Evolutionary conservation across 805 yeast species (phyloP), one percentile per base, ranked within the genome.

Genomic region (Candida adriatica): DNA sequence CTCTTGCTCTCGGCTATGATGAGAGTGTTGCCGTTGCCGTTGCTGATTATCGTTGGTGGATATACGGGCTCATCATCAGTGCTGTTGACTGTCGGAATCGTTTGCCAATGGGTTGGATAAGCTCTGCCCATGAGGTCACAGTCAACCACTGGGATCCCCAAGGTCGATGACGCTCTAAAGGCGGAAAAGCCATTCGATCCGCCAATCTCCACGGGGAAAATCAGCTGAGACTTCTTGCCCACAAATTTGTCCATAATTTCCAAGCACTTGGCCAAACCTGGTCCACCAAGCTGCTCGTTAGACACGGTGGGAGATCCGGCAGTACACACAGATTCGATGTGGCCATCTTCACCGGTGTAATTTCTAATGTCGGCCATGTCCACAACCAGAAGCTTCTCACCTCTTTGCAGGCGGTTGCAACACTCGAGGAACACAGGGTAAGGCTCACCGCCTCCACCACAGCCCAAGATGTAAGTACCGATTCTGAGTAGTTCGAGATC

Each of bases 361-460:
- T 19, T 21, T n/a, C 26, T n/a, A 17, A 35, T 11, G 24, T 29
- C 32, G 8, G 22, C 34, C 13, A 26, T 34, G 39, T 61, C 62
- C 22, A 66, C 49, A 6, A 67, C 63, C 22, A 29, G 49, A 11
- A 64, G 48, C 1, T 32, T 31, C 13, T 48, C 58, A 9, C 71
- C 71, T 3, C 39, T 30, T 25, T 59, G 36, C 14, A 66, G 24
- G 7, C 13, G 25, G 13, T 23, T 23, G 7, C 25, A 15, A 15
- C 13, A 8, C 8, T 8, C 25, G 13, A 67, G 45, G 34, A 41
- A 62, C 6, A 41, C 43, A 4, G 67, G 46, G 42, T 66, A 62
- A 13, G 73, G 71, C 30, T 56, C 56, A 17, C 73, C 72, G 13
- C 73, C 73, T 10, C 73, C 73, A 5, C 71, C 73, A 46, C 67